Percentiles rank a stretch among this genome's conserved stretches.
Conservation (phyloP, 2,329 filamentous ascomycete genomes). For the Fusarium sp. region DNA sequence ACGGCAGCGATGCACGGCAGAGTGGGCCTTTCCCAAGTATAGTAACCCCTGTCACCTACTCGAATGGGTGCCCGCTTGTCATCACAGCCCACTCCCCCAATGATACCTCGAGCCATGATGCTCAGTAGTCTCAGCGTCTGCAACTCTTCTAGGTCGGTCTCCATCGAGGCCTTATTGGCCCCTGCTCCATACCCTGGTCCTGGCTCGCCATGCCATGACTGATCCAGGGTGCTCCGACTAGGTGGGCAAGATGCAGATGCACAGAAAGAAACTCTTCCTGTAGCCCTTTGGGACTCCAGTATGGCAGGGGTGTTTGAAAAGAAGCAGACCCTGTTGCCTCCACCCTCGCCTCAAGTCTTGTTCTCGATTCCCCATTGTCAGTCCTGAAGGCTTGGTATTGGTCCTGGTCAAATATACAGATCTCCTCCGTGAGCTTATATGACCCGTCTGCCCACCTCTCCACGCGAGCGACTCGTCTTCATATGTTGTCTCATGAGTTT, state of each 20-base stretch:
- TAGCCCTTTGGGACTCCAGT: slow-evolving; percentile 20
- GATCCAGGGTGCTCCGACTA: slow-evolving; percentile 41
- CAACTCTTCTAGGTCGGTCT: slow-evolving; percentile 29
- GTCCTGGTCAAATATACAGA: slow-evolving; percentile 27
- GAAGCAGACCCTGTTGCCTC: slow-evolving; percentile 30
- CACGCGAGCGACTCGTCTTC: slow-evolving; percentile 31
- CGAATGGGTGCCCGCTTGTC: slow-evolving; percentile 40
- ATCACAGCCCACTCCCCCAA: slow-evolving; percentile 42
- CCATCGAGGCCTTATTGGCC: slow-evolving; percentile 41
- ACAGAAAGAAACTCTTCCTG: slow-evolving; percentile 30
- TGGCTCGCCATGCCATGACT: slow-evolving; percentile 30
- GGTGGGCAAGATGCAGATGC: slow-evolving; percentile 43
- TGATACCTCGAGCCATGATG: slow-evolving; percentile 35
- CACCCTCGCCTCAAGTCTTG: slow-evolving; percentile 36
- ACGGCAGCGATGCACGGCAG: slow-evolving; percentile 25
- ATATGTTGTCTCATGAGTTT: slow-evolving; percentile 29
- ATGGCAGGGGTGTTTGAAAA: slow-evolving; percentile 33
- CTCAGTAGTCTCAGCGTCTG: slow-evolving; percentile 36
- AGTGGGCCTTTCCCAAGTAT: slow-evolving; percentile 34
- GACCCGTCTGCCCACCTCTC: slow-evolving; percentile 42
- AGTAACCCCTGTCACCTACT: slow-evolving; percentile 32
- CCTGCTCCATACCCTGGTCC: slow-evolving; percentile 34
- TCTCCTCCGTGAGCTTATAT: slow-evolving; percentile 48
- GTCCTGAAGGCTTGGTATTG: slow-evolving; percentile 32
- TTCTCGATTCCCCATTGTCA: slow-evolving; percentile 29